Evolutionary conservation across 441 rosid genomes (phyloP), one percentile per base, ranked within the genome.

Genomic region (Gossypium gossypioides): DNA sequence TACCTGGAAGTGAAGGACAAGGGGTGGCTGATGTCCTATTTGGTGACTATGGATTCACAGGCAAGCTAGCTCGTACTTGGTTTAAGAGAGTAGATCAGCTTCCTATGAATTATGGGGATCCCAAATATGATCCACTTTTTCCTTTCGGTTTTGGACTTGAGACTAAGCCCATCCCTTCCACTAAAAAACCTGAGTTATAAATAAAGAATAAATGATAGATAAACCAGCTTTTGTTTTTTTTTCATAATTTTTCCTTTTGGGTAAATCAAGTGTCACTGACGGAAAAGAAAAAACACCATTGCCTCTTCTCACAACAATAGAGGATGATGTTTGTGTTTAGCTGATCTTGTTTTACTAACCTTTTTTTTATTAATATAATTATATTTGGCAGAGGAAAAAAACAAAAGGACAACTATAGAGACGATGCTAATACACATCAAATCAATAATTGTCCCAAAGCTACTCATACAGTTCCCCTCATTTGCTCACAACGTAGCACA

Each of bases 1-100:
- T 69, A 10, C 73, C 73, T 6, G 73, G 73, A 7, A 69, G 44
- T 32, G 73, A 69, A 69, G 64, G 64, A 22, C 73, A 69, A 55
- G 73, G 73, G 1, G 34, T 34, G 51, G 64, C 51, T 22, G 73
- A 55, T 69, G 51, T 69, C 37, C 34, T 69, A 18, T 69, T 69
- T 12, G 63, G 73, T 69, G 62, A 52, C 34, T 69, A 19, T 19
- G 73, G 64, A 18, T 69, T 69, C 73, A 37, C 63, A 0, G 73
- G 62, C 6, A 69, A 69, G 40, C 21, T 34, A 2, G 29, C 73
- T 52, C 60, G 63, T 32, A 69, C 73, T 2, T 69, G 73, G 73
- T 69, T 69, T 50, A 32, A 55, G 63, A 55, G 51, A 12, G 19
- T 55, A 18, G 73, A 69, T 56, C 73, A 55, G 32, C 73, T 55